Evolutionary conservation across 371 early-diverging fungal species (phyloP).

Genomic region (Haplosporangium sp.): DNA sequence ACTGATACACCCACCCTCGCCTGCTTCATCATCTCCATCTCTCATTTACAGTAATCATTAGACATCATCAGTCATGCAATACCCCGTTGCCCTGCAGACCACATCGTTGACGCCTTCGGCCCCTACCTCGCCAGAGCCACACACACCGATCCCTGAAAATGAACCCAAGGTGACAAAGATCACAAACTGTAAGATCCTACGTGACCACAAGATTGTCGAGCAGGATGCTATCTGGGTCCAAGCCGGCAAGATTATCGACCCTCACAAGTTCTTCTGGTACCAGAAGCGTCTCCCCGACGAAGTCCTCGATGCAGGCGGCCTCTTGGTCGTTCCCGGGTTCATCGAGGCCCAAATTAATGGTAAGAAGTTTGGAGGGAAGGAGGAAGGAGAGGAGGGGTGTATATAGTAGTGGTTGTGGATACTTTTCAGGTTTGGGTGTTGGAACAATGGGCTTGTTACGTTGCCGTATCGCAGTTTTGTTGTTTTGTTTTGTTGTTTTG

Average conservation of each 20-base stretch:
- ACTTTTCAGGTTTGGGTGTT: no score
- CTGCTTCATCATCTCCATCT: background rate
- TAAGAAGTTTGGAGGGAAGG: slow-evolving; percentile 14
- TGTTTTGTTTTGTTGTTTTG: no score
- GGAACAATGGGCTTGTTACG: no score
- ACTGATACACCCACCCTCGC: background rate
- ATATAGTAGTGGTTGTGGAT: no score
- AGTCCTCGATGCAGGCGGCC: slow-evolving; percentile 79
- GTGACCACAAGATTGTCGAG: slow-evolving; percentile 77
- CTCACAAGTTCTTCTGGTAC: slow-evolving; percentile 76
- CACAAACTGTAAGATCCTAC: slow-evolving; percentile 78
- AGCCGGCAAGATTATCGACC: slow-evolving; percentile 83
- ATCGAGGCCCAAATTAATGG: slow-evolving; percentile 89
- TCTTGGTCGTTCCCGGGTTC: slow-evolving; percentile 82
- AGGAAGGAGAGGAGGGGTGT: no score
- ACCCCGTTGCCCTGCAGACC: slow-evolving; percentile 49
- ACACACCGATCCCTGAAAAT: slow-evolving; percentile 40
- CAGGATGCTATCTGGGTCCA: slow-evolving; percentile 81
- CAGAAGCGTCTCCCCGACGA: slow-evolving; percentile 74
- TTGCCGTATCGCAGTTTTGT: no score
- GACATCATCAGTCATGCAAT: slow-evolving; percentile 32
- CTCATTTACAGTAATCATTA: background rate
- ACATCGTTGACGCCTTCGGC: slow-evolving; percentile 17
- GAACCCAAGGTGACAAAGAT: slow-evolving; percentile 77
- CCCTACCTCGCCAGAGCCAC: slow-evolving; percentile 42